These are phyloP conservation scores for Russula dissimulans DNA, from an alignment of 768 basidiomycete species.

Conservation along the genomic window DNA sequence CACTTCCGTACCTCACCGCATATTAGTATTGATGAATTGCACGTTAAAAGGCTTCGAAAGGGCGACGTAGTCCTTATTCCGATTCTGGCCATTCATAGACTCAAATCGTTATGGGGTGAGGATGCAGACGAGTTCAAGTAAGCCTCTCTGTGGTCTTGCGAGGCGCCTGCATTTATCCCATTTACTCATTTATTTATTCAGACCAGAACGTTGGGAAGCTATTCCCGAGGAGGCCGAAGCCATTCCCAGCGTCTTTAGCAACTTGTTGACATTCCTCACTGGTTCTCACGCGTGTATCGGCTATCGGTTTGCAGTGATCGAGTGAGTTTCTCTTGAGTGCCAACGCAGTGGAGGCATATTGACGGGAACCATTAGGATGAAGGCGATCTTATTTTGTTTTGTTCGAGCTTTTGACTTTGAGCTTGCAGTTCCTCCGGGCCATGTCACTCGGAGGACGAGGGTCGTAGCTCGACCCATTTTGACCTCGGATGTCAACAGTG, in stretches of 20 bases:
- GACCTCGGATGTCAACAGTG: background rate
- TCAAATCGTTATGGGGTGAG: slow-evolving; percentile 18
- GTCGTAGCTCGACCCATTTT: slow-evolving; percentile 16
- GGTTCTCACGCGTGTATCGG: slow-evolving; percentile 20
- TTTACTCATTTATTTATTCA: background rate
- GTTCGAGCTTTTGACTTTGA: slow-evolving; percentile 23
- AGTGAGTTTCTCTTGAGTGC: slow-evolving; percentile 6
- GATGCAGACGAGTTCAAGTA: slow-evolving; percentile 22
- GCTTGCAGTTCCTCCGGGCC: slow-evolving; percentile 4
- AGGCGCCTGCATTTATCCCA: background rate
- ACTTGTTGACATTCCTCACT: slow-evolving; percentile 12
- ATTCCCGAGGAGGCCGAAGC: slow-evolving; percentile 4
- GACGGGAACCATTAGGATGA: slow-evolving; percentile 14
- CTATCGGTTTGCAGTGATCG: slow-evolving; percentile 17
- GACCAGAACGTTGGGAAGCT: slow-evolving; percentile 20
- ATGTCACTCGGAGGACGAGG: slow-evolving; percentile 4
- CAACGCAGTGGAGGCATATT: background rate
- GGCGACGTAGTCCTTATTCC: slow-evolving; percentile 13
- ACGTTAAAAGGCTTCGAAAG: background rate
- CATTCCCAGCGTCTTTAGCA: slow-evolving; percentile 13
- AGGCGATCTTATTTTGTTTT: slow-evolving; percentile 21
- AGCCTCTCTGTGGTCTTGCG: slow-evolving; percentile 10
- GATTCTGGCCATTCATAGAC: slow-evolving; percentile 9
- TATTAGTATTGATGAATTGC: too few species aligned
- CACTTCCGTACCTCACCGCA: background rate